Evolutionary conservation across 2,329 filamentous ascomycete genomes (phyloP).

Genomic region (Nemania serpens): DNA sequence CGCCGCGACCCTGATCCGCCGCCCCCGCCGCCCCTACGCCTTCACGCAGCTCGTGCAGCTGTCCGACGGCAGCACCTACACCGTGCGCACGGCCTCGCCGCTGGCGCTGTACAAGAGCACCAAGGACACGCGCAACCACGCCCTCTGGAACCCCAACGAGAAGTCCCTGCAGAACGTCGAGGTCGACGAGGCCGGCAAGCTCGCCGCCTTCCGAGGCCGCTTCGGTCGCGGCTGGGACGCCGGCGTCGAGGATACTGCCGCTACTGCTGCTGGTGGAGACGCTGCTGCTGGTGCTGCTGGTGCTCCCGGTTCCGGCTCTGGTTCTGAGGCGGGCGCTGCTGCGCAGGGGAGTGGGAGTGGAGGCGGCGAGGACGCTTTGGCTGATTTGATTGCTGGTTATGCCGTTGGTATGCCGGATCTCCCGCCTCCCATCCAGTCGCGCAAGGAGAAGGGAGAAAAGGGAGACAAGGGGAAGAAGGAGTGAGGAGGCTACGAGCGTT

Average conservation of each 20-base stretch:
- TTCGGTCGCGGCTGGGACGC: conserved; percentile 37
- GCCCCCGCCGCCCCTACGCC: conserved; percentile 90
- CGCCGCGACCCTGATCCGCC: conserved; percentile 81
- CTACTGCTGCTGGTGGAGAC: conserved; percentile 29
- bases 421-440: conserved; percentile 35
- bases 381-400: conserved; percentile 59
- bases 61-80: conserved; percentile 86
- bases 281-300: conserved; percentile 17
- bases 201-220: conserved; percentile 65
- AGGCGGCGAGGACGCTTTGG: conserved; percentile 42
- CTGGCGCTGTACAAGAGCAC: conserved; percentile 59
- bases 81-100: conserved; percentile 77
- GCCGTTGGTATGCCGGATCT: conserved; percentile 32
- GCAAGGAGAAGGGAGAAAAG: conserved; percentile 44
- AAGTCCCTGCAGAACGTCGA: conserved; percentile 85
- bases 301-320: conserved; percentile 12
- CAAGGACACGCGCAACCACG: conserved; percentile 88
- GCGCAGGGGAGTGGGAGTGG: conserved; percentile 37
- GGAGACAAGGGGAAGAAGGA: conserved; percentile 55
- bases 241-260: conserved; percentile 31
- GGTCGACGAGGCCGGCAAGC: conserved; percentile 88
- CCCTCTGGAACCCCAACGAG: conserved; percentile 87
- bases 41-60: conserved; percentile 97
- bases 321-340: conserved; percentile 20
- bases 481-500: too few relatives aligned